Conservation (phyloP, 2,329 filamentous ascomycete genomes). For the Metarhizium sp. region DNA sequence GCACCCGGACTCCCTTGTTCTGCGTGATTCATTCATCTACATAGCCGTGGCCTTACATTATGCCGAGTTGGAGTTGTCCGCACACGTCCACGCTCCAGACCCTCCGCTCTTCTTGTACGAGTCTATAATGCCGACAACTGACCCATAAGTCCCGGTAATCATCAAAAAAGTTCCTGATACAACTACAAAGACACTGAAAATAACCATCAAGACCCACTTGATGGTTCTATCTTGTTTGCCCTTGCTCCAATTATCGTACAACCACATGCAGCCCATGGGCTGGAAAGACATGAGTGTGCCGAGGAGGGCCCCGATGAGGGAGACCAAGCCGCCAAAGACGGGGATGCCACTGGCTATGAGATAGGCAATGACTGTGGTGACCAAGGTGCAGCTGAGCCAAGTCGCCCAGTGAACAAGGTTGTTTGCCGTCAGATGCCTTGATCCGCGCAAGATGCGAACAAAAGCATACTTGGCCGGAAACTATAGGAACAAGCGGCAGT, state of each 20-base stretch:
- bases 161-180: slow-evolving; percentile 25
- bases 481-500: background rate
- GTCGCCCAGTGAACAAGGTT: slow-evolving; percentile 17
- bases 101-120: slow-evolving; percentile 24
- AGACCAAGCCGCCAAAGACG: slow-evolving; percentile 23
- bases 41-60: background rate
- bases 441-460: slow-evolving; percentile 17
- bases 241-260: slow-evolving; percentile 17
- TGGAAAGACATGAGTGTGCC: slow-evolving; percentile 20
- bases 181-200: slow-evolving; percentile 3
- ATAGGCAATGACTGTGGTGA: slow-evolving; percentile 12
- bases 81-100: slow-evolving; percentile 30
- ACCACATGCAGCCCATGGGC: slow-evolving; percentile 19
- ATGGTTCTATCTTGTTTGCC: background rate
- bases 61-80: slow-evolving; percentile 29
- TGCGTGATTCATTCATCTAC: too few species aligned
- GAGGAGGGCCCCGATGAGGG: slow-evolving; percentile 19
- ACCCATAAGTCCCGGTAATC: slow-evolving; percentile 34
- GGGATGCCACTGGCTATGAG: slow-evolving; percentile 11
- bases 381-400: slow-evolving; percentile 18
- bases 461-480: slow-evolving; percentile 18
- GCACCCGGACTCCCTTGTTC: too few species aligned
- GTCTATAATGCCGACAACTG: slow-evolving; percentile 24
- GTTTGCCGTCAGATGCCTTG: slow-evolving; percentile 18
- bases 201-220: slow-evolving; percentile 7